Base-by-base conservation (phyloP, 2,329 filamentous ascomycete species). In the Exophiala aquamarina region DNA sequence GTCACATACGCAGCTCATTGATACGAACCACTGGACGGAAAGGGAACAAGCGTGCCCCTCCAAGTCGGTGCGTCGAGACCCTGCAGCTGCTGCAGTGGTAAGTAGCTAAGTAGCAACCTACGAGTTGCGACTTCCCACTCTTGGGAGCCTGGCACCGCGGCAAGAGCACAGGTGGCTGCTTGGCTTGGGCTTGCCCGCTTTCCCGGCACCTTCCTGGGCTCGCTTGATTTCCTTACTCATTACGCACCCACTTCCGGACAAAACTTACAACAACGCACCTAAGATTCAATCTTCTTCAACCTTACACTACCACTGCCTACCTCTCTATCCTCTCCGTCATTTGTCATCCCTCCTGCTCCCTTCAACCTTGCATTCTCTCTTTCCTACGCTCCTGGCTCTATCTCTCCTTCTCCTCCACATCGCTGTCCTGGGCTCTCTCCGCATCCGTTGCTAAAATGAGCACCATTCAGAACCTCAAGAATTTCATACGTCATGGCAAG, bases 401-500 rank as follows among this genome's bases (percentile, higher is more conserved):
- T 32, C 20, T 18, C 17, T 33, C 28, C 23, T 33, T 31, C 15
- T 32, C 29, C 31, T 26, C n/a, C 14, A 26, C 21, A 7, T 28
- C 21, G 14, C 35, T 28, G 21, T 45, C 8, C 28, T 28, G 34
- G 8, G n/a, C 19, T 34, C 2, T 37, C 39, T 20, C 23, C 34
- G 32, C 18, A 41, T 23, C 31, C 20, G 28, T 36, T 17, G 40
- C 49, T 51, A 55, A 55, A 44, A 84, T 84, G 81, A 82, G 78
- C 61, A 81, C 81, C 37, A 95, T 96, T 74, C 92, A 96, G 75
- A 93, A 93, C 67, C 53, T 96, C 62, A 96, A 97, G 74, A 96
- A 96, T 72, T 94, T 97, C 72, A 93, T 97, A 72, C 88, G 92
- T 59, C 92, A 96, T 77, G 92, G 92, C 71, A 96, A 96, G 76